Conservation (phyloP, 805 yeast species). For the Komagataella populi region DNA sequence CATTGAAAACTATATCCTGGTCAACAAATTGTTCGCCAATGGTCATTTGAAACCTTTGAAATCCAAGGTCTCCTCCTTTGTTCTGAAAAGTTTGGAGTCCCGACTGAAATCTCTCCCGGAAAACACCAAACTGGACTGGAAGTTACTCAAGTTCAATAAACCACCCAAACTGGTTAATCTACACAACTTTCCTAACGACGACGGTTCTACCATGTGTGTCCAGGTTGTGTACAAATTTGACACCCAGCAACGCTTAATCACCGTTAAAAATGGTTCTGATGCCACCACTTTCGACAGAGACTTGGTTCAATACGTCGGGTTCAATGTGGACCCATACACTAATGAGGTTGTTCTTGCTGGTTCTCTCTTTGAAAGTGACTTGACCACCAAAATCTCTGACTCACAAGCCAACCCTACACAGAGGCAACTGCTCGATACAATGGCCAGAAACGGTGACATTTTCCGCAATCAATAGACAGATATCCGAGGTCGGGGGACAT, state of each 20-base stretch:
- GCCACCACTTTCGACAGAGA: conserved; percentile 26
- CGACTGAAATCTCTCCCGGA: conserved; percentile 45
- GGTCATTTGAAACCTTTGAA: conserved; percentile 33
- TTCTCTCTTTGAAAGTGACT: conserved; percentile 45
- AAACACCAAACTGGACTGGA: conserved; percentile 57
- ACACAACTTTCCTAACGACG: conserved; percentile 34
- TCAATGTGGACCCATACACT: conserved; percentile 46
- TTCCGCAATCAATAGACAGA: conserved; percentile 15
- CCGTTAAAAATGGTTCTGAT: conserved; percentile 27
- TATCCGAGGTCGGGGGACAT: not conserved
- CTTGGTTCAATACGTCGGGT: conserved; percentile 47
- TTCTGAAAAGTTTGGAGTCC: conserved; percentile 38
- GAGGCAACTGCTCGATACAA: conserved; percentile 15
- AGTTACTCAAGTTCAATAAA: conserved; percentile 51
- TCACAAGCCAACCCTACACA: conserved; percentile 12
- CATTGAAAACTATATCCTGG: conserved; percentile 58
- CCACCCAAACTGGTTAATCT: conserved; percentile 65
- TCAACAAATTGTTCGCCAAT: conserved; percentile 72
- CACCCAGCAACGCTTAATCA: conserved; percentile 45
- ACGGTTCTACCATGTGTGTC: conserved; percentile 19
- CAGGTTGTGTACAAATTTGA: conserved; percentile 52
- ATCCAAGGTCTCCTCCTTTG: conserved; percentile 44
- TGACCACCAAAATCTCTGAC: conserved; percentile 20
- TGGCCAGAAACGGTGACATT: conserved; percentile 21
- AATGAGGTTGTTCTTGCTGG: conserved; percentile 49